Base-by-base conservation (phyloP, 2,329 filamentous ascomycete genomes). In the Talaromyces albobiverticillius region DNA sequence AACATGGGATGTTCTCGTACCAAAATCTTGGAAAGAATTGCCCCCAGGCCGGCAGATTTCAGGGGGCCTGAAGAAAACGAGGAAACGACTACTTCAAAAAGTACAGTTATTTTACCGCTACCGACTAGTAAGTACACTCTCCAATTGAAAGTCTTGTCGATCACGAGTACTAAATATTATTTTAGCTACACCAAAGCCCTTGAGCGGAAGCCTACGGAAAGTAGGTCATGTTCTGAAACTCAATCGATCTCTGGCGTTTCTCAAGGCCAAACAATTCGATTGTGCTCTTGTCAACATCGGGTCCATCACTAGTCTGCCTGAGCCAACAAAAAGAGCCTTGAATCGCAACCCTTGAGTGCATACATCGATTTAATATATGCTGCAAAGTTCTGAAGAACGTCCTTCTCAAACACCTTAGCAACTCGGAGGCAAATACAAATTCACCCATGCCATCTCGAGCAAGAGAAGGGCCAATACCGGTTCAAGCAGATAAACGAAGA, bases 301-400 rank as follows among this genome's bases (percentile, higher is more conserved):
- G 36, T 51, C 3, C 8, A 62, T 60, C 0, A 43, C 51, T 3
- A 29, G 25, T 29, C 9, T 25, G 6, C 9, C 32, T 5, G 25
- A 36, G 31, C 22, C 60, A 26, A 53, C 69, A 0, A 77, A 80
- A 46, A 81, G 79, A 58, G 66, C 65, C 0, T 64, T 77, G 2
- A 77, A 74, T 56, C 72, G 78, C 1, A 69, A 77, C 78, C 0
- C 65, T 78, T 0, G 81, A 81, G 48, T 58, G 65, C 3, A 69
- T 81, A 3, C 57, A 62, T 1, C 61, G 66, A n/a, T 81, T 71
- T 51, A 46, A 57, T 0, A 62, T 68, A 47, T 76, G 70, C 34
- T 66, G 70, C 16, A 57, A 68, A 4, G 71, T 64, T 22, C 67
- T 78, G 11, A 56, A 61, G 11, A n/a, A n/a, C n/a, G 45, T 55